phyloP scores from a whole-genome alignment of 2,329 filamentous ascomycete species.

The Berkeleyomyces rouxiae region DNA sequence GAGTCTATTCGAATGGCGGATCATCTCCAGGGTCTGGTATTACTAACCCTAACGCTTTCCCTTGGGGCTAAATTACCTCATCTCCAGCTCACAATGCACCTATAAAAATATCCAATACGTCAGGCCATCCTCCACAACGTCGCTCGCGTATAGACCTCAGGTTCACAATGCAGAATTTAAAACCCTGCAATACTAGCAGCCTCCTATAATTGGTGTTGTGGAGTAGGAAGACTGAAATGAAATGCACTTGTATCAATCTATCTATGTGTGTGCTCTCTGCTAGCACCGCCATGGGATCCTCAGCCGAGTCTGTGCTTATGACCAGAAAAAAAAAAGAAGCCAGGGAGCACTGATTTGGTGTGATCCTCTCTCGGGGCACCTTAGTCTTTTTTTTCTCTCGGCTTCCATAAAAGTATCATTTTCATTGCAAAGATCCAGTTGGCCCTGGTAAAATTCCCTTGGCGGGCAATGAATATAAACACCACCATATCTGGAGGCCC shows the following conservation, averaged over 20 bases:
- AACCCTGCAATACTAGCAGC: neutral
- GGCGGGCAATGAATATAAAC: neutral
- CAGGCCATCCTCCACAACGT: no score
- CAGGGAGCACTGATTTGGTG: neutral
- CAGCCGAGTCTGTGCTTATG: neutral
- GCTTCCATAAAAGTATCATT: no score
- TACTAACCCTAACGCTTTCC: no score
- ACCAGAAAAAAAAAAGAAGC: neutral
- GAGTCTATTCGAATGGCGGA: no score
- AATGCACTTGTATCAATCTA: neutral
- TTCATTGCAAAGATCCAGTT: neutral
- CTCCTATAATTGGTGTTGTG: neutral
- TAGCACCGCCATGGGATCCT: neutral
- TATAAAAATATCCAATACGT: no score
- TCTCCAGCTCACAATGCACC: no score
- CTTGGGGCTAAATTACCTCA: no score
- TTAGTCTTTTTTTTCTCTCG: neutral
- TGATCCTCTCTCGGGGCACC: neutral
- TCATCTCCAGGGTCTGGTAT: no score
- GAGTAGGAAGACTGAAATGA: neutral
- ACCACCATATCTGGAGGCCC: neutral
- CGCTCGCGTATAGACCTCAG: neutral
- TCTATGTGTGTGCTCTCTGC: neutral
- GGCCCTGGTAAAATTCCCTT: neutral
- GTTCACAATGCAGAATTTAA: neutral